These are phyloP conservation scores for Suhomyces taliae DNA, from an alignment of 1,139 yeast species.

Conservation along the genomic window DNA sequence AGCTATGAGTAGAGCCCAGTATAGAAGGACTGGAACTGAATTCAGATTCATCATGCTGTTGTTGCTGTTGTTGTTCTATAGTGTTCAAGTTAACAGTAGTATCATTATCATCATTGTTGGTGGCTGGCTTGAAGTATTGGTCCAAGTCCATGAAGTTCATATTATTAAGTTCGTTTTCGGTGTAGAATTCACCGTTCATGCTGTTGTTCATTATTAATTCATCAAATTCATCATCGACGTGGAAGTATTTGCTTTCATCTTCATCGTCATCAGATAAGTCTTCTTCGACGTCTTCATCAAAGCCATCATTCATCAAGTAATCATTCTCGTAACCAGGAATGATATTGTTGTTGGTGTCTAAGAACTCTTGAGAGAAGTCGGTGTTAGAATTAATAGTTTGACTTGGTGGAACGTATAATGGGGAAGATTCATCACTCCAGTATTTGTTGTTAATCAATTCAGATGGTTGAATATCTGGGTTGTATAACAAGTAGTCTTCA, in stretches of 20 bases:
- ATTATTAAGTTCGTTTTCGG: conserved; percentile 8
- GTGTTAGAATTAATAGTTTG: conserved; percentile 10
- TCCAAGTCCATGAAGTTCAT: conserved; percentile 19
- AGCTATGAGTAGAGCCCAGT: not conserved
- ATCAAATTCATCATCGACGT: conserved; percentile 37
- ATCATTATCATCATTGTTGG: conserved; percentile 1
- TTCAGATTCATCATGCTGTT: not conserved
- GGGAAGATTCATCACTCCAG: conserved; percentile 21
- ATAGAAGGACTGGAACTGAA: not conserved
- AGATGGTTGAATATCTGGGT: conserved; percentile 48
- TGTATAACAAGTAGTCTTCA: conserved; percentile 41
- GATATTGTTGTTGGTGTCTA: conserved; percentile 14
- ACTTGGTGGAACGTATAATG: conserved; percentile 30
- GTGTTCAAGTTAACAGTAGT: conserved; percentile 6
- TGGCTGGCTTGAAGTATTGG: conserved; percentile 13
- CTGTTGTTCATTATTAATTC: conserved; percentile 27
- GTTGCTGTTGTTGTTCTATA: conserved; percentile 1
- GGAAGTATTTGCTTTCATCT: conserved; percentile 40
- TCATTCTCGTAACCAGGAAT: conserved; percentile 41
- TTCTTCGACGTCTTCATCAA: conserved; percentile 45
- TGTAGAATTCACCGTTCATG: conserved; percentile 11
- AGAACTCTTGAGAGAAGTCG: conserved; percentile 8
- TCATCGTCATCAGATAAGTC: conserved; percentile 51
- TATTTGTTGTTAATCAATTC: conserved; percentile 31
- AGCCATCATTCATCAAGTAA: conserved; percentile 34